Percentiles rank a stretch among this genome's conserved stretches.
Conservation (phyloP, 1,284 basidiomycete genomes). For the Albatrellus sp. region DNA sequence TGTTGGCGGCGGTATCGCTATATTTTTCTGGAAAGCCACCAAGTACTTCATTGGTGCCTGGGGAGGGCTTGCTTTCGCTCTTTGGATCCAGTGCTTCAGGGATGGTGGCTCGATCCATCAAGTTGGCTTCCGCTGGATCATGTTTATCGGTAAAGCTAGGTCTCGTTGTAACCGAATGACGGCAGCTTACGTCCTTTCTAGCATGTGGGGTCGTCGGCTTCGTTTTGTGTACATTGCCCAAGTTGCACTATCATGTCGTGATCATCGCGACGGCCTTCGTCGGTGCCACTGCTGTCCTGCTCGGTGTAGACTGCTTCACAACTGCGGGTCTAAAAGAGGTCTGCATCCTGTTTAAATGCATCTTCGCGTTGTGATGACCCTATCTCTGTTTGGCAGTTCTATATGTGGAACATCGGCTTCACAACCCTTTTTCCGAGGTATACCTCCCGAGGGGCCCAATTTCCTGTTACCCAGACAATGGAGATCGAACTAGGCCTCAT, state of each 20-base stretch:
- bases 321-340: conserved; percentile 88
- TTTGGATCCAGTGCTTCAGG: conserved; percentile 80
- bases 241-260: conserved; percentile 67
- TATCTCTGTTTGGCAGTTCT: conserved; percentile 46
- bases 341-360: conserved; percentile 3
- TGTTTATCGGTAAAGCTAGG: conserved; percentile 60
- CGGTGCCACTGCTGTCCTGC: conserved; percentile 85
- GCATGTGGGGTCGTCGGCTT: conserved; percentile 30
- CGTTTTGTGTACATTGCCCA: conserved; percentile 34
- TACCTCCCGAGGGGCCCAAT: conserved; percentile 51
- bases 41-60: conserved; percentile 80
- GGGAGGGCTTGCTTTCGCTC: conserved; percentile 79
- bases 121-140: conserved; percentile 75
- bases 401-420: conserved; percentile 90
- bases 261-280: conserved; percentile 79
- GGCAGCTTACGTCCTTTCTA: conserved; percentile 12
- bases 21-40: conserved; percentile 84
- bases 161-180: conserved; percentile 6
- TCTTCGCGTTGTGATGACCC: conserved; percentile 4
- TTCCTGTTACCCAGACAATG: conserved; percentile 83
- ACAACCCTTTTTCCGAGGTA: conserved; percentile 68
- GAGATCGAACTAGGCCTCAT: conserved; percentile 87
- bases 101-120: conserved; percentile 71
- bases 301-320: conserved; percentile 90
- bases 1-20: conserved; percentile 72